Evolutionary conservation across 257 asterid genomes (phyloP), one percentile per base, ranked within the genome.

Genomic region (Handroanthus guayacan): DNA sequence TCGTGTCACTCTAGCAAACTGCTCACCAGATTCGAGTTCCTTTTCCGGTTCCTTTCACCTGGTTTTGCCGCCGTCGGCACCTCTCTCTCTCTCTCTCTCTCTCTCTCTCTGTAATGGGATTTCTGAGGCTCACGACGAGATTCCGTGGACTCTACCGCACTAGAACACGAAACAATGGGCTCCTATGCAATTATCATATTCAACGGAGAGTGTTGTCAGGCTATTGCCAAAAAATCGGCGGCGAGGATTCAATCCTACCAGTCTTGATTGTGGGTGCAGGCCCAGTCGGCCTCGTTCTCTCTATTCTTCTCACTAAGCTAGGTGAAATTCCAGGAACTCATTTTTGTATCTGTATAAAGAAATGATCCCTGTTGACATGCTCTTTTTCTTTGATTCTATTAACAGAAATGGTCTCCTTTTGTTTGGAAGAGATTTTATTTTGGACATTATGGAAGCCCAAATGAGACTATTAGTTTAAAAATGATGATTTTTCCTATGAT

Each of bases 221-320:
- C 54, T 67, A 71, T 54, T 62, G 50, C 20, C 51, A 57, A 25
- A 54, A 78, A 60, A 72, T 37, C 63, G 60, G 81, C 67, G 69
- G 65, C 34, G 81, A 72, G 5, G 89, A 81, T 66, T 84, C 92
- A 36, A 75, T 80, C 62, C 69, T 88, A 76, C 98, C 98, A 0
- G 99, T 95, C 20, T 81, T 95, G 85, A 95, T 95, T 75, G 85
- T 95, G 5, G 99, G 99, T 45, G 99, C 96, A 3, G 99, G 99
- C 62, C 99, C 99, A 4, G 98, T 95, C 81, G 99, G 98, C 45
- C 90, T 95, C 38, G 84, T 85, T 77, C 97, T 95, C 54, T 90
- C 98, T 25, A 79, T 90, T 71, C 92, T 95, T 66, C 96, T 95
- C 6, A 86, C 96, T 17, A 95, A 89, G 83, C 78, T 95, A 62